Conservation (phyloP, 768 basidiomycete species). For the Tylopilus subfusipes region DNA sequence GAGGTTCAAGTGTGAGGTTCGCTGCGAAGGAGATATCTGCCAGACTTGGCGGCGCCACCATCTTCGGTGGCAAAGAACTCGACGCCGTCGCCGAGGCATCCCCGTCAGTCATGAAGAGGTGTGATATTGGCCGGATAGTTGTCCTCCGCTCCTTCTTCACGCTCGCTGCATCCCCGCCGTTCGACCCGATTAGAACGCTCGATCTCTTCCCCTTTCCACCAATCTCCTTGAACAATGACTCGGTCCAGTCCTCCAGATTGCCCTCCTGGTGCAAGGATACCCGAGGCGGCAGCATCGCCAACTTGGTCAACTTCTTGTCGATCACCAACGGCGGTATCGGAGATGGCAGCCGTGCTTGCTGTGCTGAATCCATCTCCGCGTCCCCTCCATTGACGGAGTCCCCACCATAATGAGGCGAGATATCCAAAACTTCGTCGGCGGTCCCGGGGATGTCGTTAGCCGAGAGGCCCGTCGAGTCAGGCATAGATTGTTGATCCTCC, state of each 20-base stretch:
- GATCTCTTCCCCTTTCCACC: slow-evolving; percentile 28
- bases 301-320: slow-evolving; percentile 20
- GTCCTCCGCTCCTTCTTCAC: slow-evolving; percentile 17
- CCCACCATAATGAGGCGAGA: slow-evolving; percentile 22
- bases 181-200: slow-evolving; percentile 2
- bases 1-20: slow-evolving; percentile 19
- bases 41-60: slow-evolving; percentile 9
- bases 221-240: slow-evolving; percentile 51
- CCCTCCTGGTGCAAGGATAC: slow-evolving; percentile 50
- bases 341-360: slow-evolving; percentile 6
- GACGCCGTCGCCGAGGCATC: not conserved
- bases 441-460: slow-evolving; percentile 19
- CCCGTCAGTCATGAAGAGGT: not conserved
- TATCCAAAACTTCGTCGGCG: slow-evolving; percentile 28
- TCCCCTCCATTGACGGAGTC: slow-evolving; percentile 1
- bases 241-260: slow-evolving; percentile 53
- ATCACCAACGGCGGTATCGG: slow-evolving; percentile 34
- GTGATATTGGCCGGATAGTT: slow-evolving; percentile 15
- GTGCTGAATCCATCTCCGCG: slow-evolving; percentile 6
- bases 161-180: not conserved
- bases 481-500: not conserved
- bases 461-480: not conserved
- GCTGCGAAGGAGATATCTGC: slow-evolving; percentile 19
- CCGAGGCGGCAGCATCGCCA: slow-evolving; percentile 43
- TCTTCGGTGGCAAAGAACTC: slow-evolving; percentile 1